These are phyloP conservation scores for Candida michaelii DNA, from an alignment of 805 yeast species.

Conservation along the genomic window DNA sequence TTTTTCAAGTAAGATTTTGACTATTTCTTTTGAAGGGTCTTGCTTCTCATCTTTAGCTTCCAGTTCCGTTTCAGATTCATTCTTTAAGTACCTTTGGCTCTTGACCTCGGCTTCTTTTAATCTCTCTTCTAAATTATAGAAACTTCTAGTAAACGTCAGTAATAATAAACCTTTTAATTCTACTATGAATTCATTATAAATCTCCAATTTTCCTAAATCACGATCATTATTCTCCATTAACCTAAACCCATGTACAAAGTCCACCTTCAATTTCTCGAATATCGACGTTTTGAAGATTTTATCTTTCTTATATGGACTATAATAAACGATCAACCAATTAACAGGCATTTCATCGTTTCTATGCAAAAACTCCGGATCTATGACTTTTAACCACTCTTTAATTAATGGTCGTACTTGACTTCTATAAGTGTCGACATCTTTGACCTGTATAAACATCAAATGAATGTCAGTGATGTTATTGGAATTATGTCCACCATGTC, in stretches of 20 bases:
- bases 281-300: constrained; percentile 45
- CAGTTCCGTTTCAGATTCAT: background rate
- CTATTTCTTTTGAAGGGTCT: background rate
- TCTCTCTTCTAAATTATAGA: constrained; percentile 31
- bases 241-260: constrained; percentile 43
- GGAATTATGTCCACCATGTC: constrained; percentile 31
- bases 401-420: constrained; percentile 79
- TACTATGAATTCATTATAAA: constrained; percentile 48
- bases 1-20: constrained; percentile 8
- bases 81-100: background rate
- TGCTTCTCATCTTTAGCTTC: no score
- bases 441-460: constrained; percentile 66
- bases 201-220: constrained; percentile 43
- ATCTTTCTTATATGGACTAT: constrained; percentile 43
- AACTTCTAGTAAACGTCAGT: constrained; percentile 39
- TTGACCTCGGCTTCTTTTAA: background rate
- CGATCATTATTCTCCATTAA: constrained; percentile 32
- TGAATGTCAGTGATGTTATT: constrained; percentile 43
- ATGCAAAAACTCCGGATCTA: constrained; percentile 17
- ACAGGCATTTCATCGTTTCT: constrained; percentile 29
- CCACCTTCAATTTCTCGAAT: constrained; percentile 54
- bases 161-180: constrained; percentile 13
- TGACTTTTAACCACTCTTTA: constrained; percentile 68
- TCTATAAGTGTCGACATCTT: constrained; percentile 71
- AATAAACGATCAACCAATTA: constrained; percentile 62